phyloP scores from a whole-genome alignment of 2,329 filamentous ascomycete species.

The Aspergillus tubingensis region DNA sequence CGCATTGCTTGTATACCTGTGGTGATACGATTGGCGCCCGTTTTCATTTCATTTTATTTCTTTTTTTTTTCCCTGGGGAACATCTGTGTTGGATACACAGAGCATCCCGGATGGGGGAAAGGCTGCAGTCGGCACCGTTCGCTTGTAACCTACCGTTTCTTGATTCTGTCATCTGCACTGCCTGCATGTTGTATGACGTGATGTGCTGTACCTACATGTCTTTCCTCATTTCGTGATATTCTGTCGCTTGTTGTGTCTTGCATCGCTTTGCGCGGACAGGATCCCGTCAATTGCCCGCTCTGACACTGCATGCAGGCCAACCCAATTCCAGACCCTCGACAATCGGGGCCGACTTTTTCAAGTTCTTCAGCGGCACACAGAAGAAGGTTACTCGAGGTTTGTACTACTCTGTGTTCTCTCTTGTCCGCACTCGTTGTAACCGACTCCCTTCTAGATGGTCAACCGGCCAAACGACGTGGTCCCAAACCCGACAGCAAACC shows the following conservation, averaged over 20 bases:
- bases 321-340: constrained; percentile 9
- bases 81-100: not conserved
- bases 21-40: not conserved
- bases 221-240: not conserved
- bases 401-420: constrained; percentile 11
- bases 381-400: constrained; percentile 78
- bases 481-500: constrained; percentile 97
- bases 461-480: constrained; percentile 82
- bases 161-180: not conserved
- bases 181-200: not conserved
- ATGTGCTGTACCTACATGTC: not conserved
- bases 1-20: not conserved
- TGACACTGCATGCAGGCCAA: constrained; percentile 1
- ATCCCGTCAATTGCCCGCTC: not conserved
- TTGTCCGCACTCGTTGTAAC: not conserved
- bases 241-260: not conserved
- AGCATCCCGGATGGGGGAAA: not conserved
- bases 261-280: not conserved
- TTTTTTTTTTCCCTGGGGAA: not conserved
- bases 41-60: too few species aligned
- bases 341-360: constrained; percentile 34
- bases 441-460: constrained; percentile 63
- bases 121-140: not conserved
- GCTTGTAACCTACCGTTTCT: not conserved
- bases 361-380: constrained; percentile 62